Conservation (phyloP, 2,329 filamentous ascomycete species). For the Xylaria sp. region DNA sequence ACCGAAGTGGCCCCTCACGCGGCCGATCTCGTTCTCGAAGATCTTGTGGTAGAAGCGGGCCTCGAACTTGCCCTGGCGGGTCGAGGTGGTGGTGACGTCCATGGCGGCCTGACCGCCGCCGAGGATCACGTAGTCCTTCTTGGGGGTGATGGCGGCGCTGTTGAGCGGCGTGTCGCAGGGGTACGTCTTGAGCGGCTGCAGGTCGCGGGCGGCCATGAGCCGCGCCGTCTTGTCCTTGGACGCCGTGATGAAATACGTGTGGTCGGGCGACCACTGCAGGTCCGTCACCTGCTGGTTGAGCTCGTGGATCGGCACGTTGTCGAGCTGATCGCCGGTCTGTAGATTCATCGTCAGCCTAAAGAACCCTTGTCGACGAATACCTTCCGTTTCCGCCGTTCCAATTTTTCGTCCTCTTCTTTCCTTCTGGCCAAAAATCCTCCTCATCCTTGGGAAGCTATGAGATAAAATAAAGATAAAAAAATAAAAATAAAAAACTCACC, state of each 20-base stretch:
- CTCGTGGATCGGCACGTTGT: slow-evolving; percentile 84
- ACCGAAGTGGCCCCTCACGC: slow-evolving; percentile 96
- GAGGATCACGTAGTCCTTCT: slow-evolving; percentile 97
- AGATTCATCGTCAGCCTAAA: neutral
- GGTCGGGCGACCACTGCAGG: slow-evolving; percentile 90
- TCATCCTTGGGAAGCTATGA: too few species aligned
- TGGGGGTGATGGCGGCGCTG: slow-evolving; percentile 88
- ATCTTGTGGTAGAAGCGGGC: slow-evolving; percentile 99
- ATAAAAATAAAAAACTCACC: slow-evolving; percentile 50
- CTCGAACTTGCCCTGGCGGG: slow-evolving; percentile 98
- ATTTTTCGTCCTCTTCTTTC: neutral
- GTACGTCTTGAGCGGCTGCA: slow-evolving; percentile 93
- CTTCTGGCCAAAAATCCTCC: neutral
- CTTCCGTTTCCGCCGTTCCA: too few species aligned
- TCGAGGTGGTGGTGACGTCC: slow-evolving; percentile 94
- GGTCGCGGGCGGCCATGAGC: slow-evolving; percentile 83
- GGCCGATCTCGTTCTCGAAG: slow-evolving; percentile 97
- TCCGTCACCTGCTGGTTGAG: slow-evolving; percentile 83
- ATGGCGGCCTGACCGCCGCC: slow-evolving; percentile 98
- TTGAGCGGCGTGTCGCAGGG: slow-evolving; percentile 91
- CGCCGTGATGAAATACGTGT: slow-evolving; percentile 97
- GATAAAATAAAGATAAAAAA: too few species aligned
- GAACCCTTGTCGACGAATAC: too few species aligned
- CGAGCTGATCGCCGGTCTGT: slow-evolving; percentile 76
- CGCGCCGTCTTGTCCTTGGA: slow-evolving; percentile 95